These are phyloP conservation scores for Haematococcus sp. DNA, from an alignment of 139 green algal genomes.

Conservation along the genomic window DNA sequence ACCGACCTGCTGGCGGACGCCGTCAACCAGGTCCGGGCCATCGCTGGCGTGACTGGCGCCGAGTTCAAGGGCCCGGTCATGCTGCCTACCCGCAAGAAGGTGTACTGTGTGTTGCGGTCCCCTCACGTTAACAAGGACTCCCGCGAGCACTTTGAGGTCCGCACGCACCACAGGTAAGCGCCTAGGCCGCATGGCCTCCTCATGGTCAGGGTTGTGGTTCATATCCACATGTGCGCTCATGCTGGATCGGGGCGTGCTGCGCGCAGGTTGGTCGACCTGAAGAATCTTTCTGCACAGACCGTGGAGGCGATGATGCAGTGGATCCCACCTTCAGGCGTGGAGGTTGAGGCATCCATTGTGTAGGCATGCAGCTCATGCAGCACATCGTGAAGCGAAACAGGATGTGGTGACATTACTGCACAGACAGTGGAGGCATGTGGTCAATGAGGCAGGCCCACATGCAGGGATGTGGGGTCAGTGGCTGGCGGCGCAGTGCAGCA, in stretches of 20 bases:
- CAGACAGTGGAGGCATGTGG: too few relatives aligned
- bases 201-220: background rate
- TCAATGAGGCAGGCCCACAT: too few relatives aligned
- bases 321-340: slow-evolving; percentile 79
- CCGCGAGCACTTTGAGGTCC: slow-evolving; percentile 91
- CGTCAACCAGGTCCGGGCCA: slow-evolving; percentile 60
- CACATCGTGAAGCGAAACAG: too few relatives aligned
- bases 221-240: background rate
- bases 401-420: too few relatives aligned
- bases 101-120: slow-evolving; percentile 84
- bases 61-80: slow-evolving; percentile 67
- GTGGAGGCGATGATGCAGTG: slow-evolving; percentile 87
- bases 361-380: slow-evolving; percentile 5
- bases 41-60: slow-evolving; percentile 64
- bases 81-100: slow-evolving; percentile 68
- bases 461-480: too few relatives aligned
- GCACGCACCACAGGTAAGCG: slow-evolving; percentile 64
- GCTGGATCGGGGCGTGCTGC: background rate
- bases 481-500: too few relatives aligned
- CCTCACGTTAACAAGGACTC: slow-evolving; percentile 92
- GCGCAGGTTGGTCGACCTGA: slow-evolving; percentile 77
- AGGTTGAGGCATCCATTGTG: slow-evolving; percentile 60
- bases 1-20: slow-evolving; percentile 57
- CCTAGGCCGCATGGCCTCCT: background rate
- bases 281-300: slow-evolving; percentile 77